A percentile compares a stretch with the other conserved stretches of the same genome.
phyloP scores from a whole-genome alignment of 2,329 filamentous ascomycete genomes.

The Xylariaceae sp. region DNA sequence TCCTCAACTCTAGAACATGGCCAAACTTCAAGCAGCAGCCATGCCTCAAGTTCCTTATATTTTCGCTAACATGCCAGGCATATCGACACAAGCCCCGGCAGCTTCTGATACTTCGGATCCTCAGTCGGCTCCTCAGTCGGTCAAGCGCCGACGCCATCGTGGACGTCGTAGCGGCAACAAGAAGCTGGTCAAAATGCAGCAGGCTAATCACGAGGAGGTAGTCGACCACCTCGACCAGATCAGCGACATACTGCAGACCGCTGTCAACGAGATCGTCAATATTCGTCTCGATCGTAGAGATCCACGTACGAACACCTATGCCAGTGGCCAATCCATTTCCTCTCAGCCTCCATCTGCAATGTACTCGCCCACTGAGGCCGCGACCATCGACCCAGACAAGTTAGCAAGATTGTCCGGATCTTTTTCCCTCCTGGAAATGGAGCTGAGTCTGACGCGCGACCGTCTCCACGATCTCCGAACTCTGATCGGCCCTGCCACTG shows the following conservation, averaged over 20 bases:
- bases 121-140: not conserved
- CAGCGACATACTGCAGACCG: not conserved
- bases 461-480: conserved; percentile 2
- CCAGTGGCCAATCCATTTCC: not conserved
- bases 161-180: not conserved
- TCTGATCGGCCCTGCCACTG: not conserved
- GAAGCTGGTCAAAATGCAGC: not conserved
- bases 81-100: not conserved
- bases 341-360: not conserved
- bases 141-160: not conserved
- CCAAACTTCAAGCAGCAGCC: not conserved
- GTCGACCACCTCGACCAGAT: conserved; percentile 3
- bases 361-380: not conserved
- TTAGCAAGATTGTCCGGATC: not conserved
- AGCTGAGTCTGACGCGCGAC: not conserved
- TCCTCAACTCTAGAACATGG: not conserved
- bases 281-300: not conserved
- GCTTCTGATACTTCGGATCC: not conserved
- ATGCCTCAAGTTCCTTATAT: not conserved
- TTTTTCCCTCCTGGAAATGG: conserved; percentile 3
- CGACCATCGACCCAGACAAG: not conserved
- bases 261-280: not conserved
- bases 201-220: conserved; percentile 1
- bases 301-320: not conserved
- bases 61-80: not conserved